A percentile compares a stretch with the other conserved stretches of the same genome.
phyloP scores from a whole-genome alignment of 179 eudicot species.

The Vitellaria paradoxa region DNA sequence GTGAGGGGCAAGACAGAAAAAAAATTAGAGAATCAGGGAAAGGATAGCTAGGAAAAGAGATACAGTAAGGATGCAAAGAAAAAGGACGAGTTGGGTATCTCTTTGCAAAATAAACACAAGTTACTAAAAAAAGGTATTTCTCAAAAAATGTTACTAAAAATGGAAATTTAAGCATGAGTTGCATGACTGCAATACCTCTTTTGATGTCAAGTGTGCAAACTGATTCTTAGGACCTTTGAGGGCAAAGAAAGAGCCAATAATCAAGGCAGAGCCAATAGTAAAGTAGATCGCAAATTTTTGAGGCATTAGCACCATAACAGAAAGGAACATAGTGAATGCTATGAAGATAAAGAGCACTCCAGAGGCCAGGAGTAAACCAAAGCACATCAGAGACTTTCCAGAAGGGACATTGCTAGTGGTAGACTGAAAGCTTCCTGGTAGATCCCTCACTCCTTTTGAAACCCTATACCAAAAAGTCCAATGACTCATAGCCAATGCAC shows the following conservation, averaged over 20 bases:
- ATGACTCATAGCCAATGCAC: not conserved
- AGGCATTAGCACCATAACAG: slow-evolving; percentile 57
- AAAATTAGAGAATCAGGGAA: not conserved
- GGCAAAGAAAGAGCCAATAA: slow-evolving; percentile 51
- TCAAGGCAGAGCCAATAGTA: slow-evolving; percentile 46
- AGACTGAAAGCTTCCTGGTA: slow-evolving; percentile 48
- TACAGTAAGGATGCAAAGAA: not conserved
- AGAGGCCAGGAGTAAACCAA: slow-evolving; percentile 43
- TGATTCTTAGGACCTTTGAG: slow-evolving; percentile 55
- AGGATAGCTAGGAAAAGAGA: not conserved
- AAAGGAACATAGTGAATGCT: slow-evolving; percentile 55
- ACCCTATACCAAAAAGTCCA: slow-evolving; percentile 26
- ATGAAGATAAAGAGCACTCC: slow-evolving; percentile 50
- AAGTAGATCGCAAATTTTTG: slow-evolving; percentile 54
- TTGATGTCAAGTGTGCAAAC: slow-evolving; percentile 47
- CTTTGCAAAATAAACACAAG: too few species aligned
- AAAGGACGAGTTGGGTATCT: not conserved
- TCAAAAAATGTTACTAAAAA: not conserved
- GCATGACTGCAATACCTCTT: slow-evolving; percentile 29
- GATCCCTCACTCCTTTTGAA: slow-evolving; percentile 48
- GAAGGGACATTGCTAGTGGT: slow-evolving; percentile 50
- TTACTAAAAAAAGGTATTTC: too few species aligned
- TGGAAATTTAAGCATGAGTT: not conserved
- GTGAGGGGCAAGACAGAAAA: not conserved
- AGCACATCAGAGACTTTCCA: slow-evolving; percentile 44